Base-by-base conservation (phyloP, 306 rosid species). In the Fragaria vesca region DNA sequence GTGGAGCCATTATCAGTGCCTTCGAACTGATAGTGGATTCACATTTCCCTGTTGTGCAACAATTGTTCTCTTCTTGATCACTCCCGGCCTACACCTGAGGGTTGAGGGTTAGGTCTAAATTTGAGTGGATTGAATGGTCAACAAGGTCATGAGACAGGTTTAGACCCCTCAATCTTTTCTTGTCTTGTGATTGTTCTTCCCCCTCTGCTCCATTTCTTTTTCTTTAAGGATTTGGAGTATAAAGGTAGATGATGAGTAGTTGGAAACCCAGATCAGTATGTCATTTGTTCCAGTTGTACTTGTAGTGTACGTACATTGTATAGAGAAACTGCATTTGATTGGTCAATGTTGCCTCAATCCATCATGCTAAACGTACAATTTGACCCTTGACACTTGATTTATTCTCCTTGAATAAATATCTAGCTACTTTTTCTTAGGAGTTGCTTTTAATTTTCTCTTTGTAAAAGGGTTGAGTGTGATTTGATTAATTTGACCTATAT, bases 101-200 rank as follows among this genome's bases (percentile, higher is more conserved):
- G 54, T 43, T 66, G 61, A 12, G 71, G 57, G 67, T 57, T 73
- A 81, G 80, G 71, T 83, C 76, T 66, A 38, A 80, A 79, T 77
- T 81, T 90, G 89, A 87, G 92, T 88, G 98, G 93, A 88, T 66
- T 85, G 75, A 81, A 76, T 80, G 87, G 96, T 93, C 97, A 88
- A 91, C 83, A 89, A 78, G 69, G 82, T 57, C 96, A 91, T 88
- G 57, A 86, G 89, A 88, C 89, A 84, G 74, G 84, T 75, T 60
- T 79, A 47, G 96, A 88, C 97, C 72, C 73, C 16, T 81, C 82
- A 85, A 88, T 89, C 91, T 84, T 81, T 85, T 89, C 89, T 80
- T 93, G 94, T 93, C 91, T 88, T 77, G 63, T 69, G 28, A 28
- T 80, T 88, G 86, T 76, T 83, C 88, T 89, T 69, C 1, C 54